phyloP scores from a whole-genome alignment of 805 yeast species.

The Metschnikowia dekortorum region DNA sequence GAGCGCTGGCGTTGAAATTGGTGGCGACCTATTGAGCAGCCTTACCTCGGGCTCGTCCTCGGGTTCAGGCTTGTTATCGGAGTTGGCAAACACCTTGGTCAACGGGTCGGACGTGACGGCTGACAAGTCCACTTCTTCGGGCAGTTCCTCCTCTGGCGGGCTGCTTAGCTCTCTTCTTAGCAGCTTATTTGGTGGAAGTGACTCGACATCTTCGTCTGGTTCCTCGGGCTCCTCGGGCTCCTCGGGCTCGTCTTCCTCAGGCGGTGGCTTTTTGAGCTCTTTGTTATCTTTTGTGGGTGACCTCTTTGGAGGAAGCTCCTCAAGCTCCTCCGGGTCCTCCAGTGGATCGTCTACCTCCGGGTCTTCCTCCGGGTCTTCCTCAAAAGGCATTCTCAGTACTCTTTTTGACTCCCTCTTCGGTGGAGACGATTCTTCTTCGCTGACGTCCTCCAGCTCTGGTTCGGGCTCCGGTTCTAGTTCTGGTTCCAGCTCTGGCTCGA shows the following conservation, averaged over 20 bases:
- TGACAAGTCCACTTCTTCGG: neutral
- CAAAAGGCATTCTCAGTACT: constrained; percentile 3
- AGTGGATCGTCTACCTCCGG: constrained; percentile 1
- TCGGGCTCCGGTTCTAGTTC: constrained; percentile 6
- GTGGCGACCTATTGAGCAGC: constrained; percentile 13
- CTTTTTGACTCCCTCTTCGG: constrained; percentile 4
- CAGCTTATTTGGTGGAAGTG: constrained; percentile 5
- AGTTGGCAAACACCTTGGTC: constrained; percentile 9
- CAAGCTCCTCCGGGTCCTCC: neutral
- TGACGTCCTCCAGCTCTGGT: constrained; percentile 2
- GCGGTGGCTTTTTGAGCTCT: constrained; percentile 3
- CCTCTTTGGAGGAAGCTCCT: constrained; percentile 1
- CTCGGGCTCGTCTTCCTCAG: constrained; percentile 2
- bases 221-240: constrained; percentile 1
- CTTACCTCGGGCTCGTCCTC: constrained; percentile 9
- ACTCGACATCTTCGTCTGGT: neutral
- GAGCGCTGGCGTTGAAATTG: constrained; percentile 12
- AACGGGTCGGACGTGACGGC: constrained; percentile 2
- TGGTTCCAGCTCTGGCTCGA: constrained; percentile 4
- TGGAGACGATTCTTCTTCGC: constrained; percentile 1
- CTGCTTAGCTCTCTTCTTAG: constrained; percentile 7
- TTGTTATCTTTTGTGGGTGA: neutral
- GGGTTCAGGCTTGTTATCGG: constrained; percentile 13
- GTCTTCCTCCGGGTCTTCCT: constrained; percentile 2
- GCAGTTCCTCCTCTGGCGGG: constrained; percentile 11